phyloP scores from a whole-genome alignment of 2,329 filamentous ascomycete genomes.

The Arthrobotrys entomopaga region DNA sequence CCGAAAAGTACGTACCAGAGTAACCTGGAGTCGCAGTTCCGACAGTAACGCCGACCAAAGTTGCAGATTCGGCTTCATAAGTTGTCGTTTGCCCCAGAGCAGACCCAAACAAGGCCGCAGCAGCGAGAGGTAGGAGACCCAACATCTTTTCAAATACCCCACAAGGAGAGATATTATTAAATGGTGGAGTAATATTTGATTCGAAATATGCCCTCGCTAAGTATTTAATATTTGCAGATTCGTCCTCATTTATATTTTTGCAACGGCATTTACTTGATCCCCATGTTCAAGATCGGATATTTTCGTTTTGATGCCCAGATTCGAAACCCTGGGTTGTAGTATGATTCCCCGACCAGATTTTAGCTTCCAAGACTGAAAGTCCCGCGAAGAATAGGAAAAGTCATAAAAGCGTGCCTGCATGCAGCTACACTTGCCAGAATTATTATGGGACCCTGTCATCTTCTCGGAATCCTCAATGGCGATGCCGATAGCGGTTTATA shows the following conservation, averaged over 20 bases:
- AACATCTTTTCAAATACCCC: constrained; percentile 24
- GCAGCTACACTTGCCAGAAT: background rate
- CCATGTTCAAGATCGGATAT: background rate
- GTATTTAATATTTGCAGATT: background rate
- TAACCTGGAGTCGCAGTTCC: constrained; percentile 63
- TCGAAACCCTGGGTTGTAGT: background rate
- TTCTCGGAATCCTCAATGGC: no score
- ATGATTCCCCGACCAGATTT: constrained; percentile 14
- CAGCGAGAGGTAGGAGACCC: constrained; percentile 25
- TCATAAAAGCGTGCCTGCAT: constrained; percentile 16
- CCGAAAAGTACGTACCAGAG: constrained; percentile 47
- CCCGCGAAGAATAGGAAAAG: background rate
- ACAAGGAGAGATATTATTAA: constrained; percentile 7
- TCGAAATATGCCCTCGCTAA: background rate
- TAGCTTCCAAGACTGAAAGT: constrained; percentile 23
- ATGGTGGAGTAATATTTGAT: constrained; percentile 1
- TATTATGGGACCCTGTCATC: no score
- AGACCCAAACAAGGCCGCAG: constrained; percentile 34
- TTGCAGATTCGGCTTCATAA: constrained; percentile 64
- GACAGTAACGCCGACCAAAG: constrained; percentile 63
- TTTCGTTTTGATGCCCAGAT: constrained; percentile 4
- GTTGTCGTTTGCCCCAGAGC: constrained; percentile 56
- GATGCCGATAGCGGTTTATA: no score
- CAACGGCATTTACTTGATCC: background rate
- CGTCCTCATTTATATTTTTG: constrained; percentile 7